Conservation (phyloP, 306 rosid genomes). For the Dalbergia cochinchinensis region DNA sequence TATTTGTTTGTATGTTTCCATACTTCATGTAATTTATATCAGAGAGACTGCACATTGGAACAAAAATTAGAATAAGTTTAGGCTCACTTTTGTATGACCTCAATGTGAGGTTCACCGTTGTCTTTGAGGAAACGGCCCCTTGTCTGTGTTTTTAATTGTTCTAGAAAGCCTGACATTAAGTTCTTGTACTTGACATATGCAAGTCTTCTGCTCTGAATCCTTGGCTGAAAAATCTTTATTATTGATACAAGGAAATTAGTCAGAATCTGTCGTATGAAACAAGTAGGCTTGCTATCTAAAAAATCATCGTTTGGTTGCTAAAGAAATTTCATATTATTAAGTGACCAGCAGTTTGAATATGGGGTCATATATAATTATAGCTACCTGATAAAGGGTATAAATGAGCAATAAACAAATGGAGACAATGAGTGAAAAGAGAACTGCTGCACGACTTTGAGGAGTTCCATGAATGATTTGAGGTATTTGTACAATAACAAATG, state of each 20-base stretch:
- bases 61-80: neutral
- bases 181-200: slow-evolving; percentile 57
- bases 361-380: neutral
- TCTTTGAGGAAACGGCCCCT: slow-evolving; percentile 47
- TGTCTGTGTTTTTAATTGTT: slow-evolving; percentile 45
- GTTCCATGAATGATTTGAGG: slow-evolving; percentile 63
- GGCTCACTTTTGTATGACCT: slow-evolving; percentile 49
- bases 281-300: neutral
- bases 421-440: slow-evolving; percentile 63
- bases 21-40: neutral
- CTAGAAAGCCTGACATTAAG: slow-evolving; percentile 53
- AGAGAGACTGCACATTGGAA: neutral
- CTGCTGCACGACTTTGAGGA: slow-evolving; percentile 54
- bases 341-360: neutral
- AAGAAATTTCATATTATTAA: neutral
- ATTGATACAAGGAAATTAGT: neutral
- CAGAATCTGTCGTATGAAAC: neutral
- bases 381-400: slow-evolving; percentile 76
- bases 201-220: slow-evolving; percentile 59
- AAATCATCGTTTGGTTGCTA: neutral
- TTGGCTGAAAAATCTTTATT: slow-evolving; percentile 50
- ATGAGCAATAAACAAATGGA: slow-evolving; percentile 52
- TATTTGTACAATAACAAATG: slow-evolving; percentile 72
- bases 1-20: neutral
- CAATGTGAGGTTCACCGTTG: slow-evolving; percentile 52